These are phyloP conservation scores for Tetrahymena malaccensis DNA, from an alignment of 73 alveolate species.

Conservation along the genomic window DNA sequence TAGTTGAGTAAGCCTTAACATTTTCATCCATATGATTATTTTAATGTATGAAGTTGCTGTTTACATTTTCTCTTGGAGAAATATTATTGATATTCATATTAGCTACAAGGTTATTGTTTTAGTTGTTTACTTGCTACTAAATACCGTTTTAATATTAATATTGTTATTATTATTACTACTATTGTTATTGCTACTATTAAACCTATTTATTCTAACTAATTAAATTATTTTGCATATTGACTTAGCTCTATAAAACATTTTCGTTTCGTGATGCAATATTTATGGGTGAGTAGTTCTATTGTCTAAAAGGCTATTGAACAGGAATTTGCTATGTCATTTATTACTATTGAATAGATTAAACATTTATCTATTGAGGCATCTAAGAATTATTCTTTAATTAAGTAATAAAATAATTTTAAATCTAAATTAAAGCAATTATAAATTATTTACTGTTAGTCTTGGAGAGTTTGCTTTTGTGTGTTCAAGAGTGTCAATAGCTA, in stretches of 20 bases:
- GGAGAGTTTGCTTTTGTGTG: background rate
- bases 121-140: background rate
- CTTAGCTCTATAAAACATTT: background rate
- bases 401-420: no score
- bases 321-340: background rate
- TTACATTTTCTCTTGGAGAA: background rate
- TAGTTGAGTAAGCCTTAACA: background rate
- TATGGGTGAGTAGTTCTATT: background rate
- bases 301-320: background rate
- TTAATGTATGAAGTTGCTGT: background rate
- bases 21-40: background rate
- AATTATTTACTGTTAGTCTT: background rate
- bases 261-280: background rate
- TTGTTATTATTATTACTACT: background rate
- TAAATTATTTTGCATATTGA: background rate
- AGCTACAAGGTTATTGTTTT: background rate
- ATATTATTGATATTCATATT: background rate
- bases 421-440: no score
- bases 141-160: background rate
- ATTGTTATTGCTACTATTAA: background rate
- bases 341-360: background rate
- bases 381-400: background rate
- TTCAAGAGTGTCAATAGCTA: background rate
- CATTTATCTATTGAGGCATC: background rate
- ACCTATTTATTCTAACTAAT: background rate